Percentiles rank a stretch among this genome's conserved stretches.
phyloP scores from a whole-genome alignment of 2,329 filamentous ascomycete species.

The Ceratocystis diversiconidia region DNA sequence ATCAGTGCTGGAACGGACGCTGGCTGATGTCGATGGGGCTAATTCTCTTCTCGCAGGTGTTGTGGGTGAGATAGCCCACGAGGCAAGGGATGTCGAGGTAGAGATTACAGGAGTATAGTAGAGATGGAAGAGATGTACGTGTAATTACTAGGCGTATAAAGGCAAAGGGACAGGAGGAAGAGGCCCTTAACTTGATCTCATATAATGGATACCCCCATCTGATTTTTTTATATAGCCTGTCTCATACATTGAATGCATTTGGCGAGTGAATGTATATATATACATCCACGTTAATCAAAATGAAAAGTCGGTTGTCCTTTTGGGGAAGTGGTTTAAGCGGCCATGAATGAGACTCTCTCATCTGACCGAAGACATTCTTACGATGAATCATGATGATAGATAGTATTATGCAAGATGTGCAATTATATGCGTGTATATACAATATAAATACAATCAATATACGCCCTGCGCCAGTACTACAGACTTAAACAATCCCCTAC shows the following conservation, averaged over 20 bases:
- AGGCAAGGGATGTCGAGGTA: constrained; percentile 34
- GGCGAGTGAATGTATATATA: not conserved
- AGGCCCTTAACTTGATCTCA: not conserved
- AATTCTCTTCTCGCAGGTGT: constrained; percentile 35
- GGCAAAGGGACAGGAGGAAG: not conserved
- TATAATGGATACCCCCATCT: not conserved
- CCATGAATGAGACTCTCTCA: too few relatives aligned
- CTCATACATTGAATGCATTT: not conserved
- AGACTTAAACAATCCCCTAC: not conserved
- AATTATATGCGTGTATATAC: not conserved
- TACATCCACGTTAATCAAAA: not conserved
- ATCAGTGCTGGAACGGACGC: constrained; percentile 34
- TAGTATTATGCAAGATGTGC: not conserved
- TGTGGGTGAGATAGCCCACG: constrained; percentile 34
- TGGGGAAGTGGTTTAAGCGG: too few relatives aligned
- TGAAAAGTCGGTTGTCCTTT: too few relatives aligned
- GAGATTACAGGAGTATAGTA: constrained; percentile 26
- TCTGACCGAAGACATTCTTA: not conserved
- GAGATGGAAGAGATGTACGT: too few relatives aligned
- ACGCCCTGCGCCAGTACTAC: not conserved
- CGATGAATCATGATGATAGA: not conserved
- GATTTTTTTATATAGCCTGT: not conserved
- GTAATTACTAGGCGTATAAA: too few relatives aligned
- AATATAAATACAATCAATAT: not conserved
- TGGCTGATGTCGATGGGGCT: constrained; percentile 41